Conservation (phyloP, 495 filamentous ascomycete genomes). For the Neurospora tetraspora region DNA sequence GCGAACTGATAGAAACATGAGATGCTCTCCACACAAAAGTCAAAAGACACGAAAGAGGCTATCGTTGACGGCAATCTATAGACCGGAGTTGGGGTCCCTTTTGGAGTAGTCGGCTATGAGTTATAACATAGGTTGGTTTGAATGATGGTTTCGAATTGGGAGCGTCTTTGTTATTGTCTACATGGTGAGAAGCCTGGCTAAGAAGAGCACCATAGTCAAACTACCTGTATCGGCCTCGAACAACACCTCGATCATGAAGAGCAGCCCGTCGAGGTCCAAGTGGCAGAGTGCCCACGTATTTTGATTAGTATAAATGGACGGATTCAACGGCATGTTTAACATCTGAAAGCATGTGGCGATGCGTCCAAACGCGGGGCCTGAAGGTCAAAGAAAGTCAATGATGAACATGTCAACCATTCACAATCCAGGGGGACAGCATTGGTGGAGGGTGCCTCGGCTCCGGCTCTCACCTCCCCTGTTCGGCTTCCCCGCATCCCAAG, state of each 20-base stretch:
- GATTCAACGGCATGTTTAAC: neutral
- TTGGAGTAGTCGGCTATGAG: neutral
- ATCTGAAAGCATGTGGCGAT: neutral
- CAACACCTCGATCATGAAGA: neutral
- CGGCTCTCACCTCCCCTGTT: neutral
- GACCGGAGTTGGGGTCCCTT: neutral
- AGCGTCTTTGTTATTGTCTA: neutral
- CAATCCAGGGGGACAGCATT: neutral
- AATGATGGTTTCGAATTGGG: neutral
- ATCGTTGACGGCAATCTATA: neutral
- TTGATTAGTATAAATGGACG: neutral
- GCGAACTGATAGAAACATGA: neutral
- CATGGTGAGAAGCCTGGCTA: neutral
- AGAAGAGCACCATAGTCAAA: neutral
- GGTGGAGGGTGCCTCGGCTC: conserved; percentile 3
- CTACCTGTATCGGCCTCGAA: neutral
- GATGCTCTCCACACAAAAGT: neutral
- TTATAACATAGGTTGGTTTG: neutral
- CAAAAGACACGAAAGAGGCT: neutral
- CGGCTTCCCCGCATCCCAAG: conserved; percentile 8
- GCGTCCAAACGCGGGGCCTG: neutral
- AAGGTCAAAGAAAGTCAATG: neutral
- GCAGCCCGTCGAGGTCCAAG: neutral
- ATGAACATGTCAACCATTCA: neutral
- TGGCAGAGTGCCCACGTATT: neutral